Evolutionary conservation across 441 rosid genomes (phyloP).

Genomic region (Erodium trifolium): DNA sequence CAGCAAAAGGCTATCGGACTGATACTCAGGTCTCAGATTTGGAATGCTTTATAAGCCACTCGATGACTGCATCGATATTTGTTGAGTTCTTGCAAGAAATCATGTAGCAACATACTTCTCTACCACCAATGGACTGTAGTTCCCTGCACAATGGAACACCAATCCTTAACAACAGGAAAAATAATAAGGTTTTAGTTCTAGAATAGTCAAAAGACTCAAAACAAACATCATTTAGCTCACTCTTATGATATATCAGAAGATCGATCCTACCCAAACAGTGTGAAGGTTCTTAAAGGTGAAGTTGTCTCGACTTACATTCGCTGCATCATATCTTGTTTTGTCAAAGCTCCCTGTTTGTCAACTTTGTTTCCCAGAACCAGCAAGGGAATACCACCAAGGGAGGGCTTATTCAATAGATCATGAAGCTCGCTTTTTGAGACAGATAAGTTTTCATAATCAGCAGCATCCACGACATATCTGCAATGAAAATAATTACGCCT

Average conservation of each 20-base stretch:
- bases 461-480: slow-evolving; percentile 44
- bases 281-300: too few species aligned
- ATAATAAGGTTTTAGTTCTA: not conserved
- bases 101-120: slow-evolving; percentile 57
- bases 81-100: slow-evolving; percentile 56
- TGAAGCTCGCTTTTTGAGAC: slow-evolving; percentile 38
- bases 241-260: too few species aligned
- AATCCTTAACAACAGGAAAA: not conserved
- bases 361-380: slow-evolving; percentile 43
- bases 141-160: slow-evolving; percentile 31
- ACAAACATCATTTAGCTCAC: too few species aligned
- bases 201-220: too few species aligned
- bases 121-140: slow-evolving; percentile 34
- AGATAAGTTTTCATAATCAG: slow-evolving; percentile 34
- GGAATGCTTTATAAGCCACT: slow-evolving; percentile 59
- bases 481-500: slow-evolving; percentile 10
- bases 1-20: not conserved
- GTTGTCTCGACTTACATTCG: slow-evolving; percentile 30
- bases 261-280: too few species aligned
- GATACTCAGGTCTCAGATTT: slow-evolving; percentile 40
- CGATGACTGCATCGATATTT: slow-evolving; percentile 46
- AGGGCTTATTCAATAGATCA: slow-evolving; percentile 36
- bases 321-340: slow-evolving; percentile 29
- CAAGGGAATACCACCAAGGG: slow-evolving; percentile 34
- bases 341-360: slow-evolving; percentile 34